Base-by-base conservation (phyloP, 2,329 filamentous ascomycete species). In the Venturia oleaginea region DNA sequence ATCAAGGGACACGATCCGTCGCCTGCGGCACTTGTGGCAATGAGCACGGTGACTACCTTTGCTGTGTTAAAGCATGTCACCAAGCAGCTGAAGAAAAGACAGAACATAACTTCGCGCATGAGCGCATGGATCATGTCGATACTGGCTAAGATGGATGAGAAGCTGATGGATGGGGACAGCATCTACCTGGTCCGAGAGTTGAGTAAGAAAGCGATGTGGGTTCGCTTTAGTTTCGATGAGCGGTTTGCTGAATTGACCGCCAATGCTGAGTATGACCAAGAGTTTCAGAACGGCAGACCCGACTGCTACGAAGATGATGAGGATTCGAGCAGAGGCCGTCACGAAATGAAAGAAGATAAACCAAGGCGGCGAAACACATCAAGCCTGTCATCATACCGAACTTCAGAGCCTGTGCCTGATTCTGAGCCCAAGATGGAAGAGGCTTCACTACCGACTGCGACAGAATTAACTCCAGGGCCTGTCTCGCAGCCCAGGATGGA, bases 111-210 rank as follows among this genome's bases (percentile, higher is more conserved):
- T 37, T 78, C 91, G 37, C 80, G 84, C 32, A 82, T 90, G 4
- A 92, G 91, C 66, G 82, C 86, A 19, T 97, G 93, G 93, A 79
- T 90, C 4, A 97, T 92, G 92, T 86, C 88, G 0, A 75, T 96
- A 65, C 79, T 97, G 55, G 91, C 89, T 2, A 83, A 86, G 65
- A 81, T 93, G 0, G 89, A 90, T 42, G 78, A 85, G 11, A 91
- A 91, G 1, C 86, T 90, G 73, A 78, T 97, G 73, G 84, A 85
- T 66, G 88, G 90, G 67, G 83, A 86, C 54, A 89, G 94, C 71
- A 84, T 96, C 38, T 87, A 86, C 5, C 85, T 86, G 70, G 79
- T 97, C 34, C 82, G 93, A 61, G 90, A 94, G 65, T 74, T 97
- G 40, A 92, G 89, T 0, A 91, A 91, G 75, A 83, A 86, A 68